Evolutionary conservation across 1,284 basidiomycete species (phyloP), one percentile per base, ranked within the genome.

Genomic region (Testicularia cyperi): DNA sequence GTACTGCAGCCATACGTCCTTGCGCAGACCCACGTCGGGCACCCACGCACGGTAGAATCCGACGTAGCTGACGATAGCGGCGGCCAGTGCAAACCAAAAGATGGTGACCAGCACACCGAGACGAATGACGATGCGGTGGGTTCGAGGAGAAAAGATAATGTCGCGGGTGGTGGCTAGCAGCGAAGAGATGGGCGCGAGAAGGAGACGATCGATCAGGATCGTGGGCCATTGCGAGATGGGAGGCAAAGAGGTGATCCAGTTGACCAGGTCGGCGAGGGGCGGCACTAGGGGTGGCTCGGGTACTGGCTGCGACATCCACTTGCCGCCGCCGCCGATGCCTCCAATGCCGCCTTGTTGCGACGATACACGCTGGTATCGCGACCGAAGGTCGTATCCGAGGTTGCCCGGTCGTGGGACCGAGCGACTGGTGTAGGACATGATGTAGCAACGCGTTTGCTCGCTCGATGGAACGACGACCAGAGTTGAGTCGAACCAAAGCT

Each of bases 1-100:
- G 29, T 74, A 69, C 32, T 74, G 65, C 20, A 76, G 49, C 58
- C 62, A 69, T 10, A 76, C 56, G n/a, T 67, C 58, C 30, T 70
- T 65, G 5, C 57, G 27, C 5, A 68, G 35, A 5, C 69, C 61
- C 4, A 68, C 61, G 16, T 68, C 52, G 5, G 74, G 74, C 8
- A 75, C 70, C 72, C 74, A 76, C 4, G 67, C 65, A 24, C 71
- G 46, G 37, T 74, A 74, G 48, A 76, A 76, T 13, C 70, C 71
- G 22, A 68, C 44, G 34, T 75, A 76, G 27, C 68, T 70, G 16
- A 68, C 16, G 12, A 76, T 37, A 6, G 74, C 72, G 13, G 66
- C 40, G 1, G 43, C 54, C 1, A 76, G 40, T 5, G 67, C 67
- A 9, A 65, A 27, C 51, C 56, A 61, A 22, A 70, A 70, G 33